Conservation (phyloP, 192 early-diverging fungal genomes). For the Coemansia brasiliensis region DNA sequence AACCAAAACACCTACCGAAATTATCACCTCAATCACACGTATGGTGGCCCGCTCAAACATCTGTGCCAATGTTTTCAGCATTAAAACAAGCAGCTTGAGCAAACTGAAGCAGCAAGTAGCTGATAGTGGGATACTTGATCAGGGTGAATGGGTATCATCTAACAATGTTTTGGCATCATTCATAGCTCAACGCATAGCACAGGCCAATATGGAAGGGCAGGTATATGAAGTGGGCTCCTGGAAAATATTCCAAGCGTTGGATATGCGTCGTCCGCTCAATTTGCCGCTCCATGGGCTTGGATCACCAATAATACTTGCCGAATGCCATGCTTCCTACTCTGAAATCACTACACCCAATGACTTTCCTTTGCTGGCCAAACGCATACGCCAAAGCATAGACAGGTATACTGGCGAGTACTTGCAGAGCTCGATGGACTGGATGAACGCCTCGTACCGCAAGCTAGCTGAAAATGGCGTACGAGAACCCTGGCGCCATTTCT, state of each 20-base stretch:
- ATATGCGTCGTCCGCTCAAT: constrained; percentile 40
- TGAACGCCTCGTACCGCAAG: constrained; percentile 17
- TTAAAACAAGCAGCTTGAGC: neutral
- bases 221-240: constrained; percentile 32
- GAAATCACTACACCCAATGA: constrained; percentile 9
- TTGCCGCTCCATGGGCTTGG: constrained; percentile 30
- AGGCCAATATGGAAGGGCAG: constrained; percentile 26
- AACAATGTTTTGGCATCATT: constrained; percentile 38
- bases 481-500: constrained; percentile 48
- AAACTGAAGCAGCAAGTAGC: constrained; percentile 18
- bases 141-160: constrained; percentile 37
- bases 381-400: constrained; percentile 25
- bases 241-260: constrained; percentile 42
- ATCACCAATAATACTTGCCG: constrained; percentile 44
- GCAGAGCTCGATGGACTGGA: constrained; percentile 38
- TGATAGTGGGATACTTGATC: constrained; percentile 22
- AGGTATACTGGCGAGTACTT: constrained; percentile 27
- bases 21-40: constrained; percentile 9
- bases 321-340: constrained; percentile 5
- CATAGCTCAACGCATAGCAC: constrained; percentile 24
- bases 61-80: constrained; percentile 30
- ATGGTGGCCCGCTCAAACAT: neutral
- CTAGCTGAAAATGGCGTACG: constrained; percentile 14
- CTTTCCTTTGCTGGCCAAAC: constrained; percentile 12
- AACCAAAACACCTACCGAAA: constrained; percentile 14